phyloP scores from a whole-genome alignment of 495 filamentous ascomycete species.

The Penicillium longicatenatum region DNA sequence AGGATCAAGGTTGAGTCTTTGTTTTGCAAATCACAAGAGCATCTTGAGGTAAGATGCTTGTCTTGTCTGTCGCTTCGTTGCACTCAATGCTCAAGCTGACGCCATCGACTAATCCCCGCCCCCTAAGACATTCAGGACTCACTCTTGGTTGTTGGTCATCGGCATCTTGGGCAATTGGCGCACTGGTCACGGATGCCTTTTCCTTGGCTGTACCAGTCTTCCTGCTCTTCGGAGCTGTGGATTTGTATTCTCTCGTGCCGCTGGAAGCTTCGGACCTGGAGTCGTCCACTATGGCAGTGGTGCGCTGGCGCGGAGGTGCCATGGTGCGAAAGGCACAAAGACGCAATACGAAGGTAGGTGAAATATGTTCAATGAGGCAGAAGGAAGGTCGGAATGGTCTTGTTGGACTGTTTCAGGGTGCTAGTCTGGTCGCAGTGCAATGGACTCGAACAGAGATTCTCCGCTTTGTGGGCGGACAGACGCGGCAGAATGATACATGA shows the following conservation, averaged over 20 bases:
- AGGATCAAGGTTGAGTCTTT: too few species aligned
- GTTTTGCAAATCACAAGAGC: too few species aligned
- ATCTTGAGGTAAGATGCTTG: neutral
- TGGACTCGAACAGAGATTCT: conserved; percentile 20
- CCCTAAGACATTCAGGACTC: conserved; percentile 16
- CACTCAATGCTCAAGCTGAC: neutral
- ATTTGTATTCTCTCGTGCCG: conserved; percentile 48
- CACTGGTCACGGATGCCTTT: conserved; percentile 40
- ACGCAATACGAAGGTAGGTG: neutral
- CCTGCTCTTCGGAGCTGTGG: conserved; percentile 34
- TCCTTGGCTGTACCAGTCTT: conserved; percentile 36
- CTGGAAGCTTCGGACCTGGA: conserved; percentile 58
- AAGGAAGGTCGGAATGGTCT: conserved; percentile 2
- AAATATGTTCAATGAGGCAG: neutral
- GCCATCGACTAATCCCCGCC: conserved; percentile 2
- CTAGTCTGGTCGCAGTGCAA: conserved; percentile 11
- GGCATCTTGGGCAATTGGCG: conserved; percentile 29
- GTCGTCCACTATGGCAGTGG: conserved; percentile 48
- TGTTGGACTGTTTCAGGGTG: conserved; percentile 1
- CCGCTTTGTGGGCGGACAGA: conserved; percentile 38
- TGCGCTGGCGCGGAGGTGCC: conserved; percentile 51
- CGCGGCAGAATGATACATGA: conserved; percentile 37
- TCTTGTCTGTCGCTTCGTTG: neutral
- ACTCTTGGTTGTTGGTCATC: conserved; percentile 38
- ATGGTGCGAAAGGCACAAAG: conserved; percentile 25